A percentile compares a stretch with the other conserved stretches of the same genome.
phyloP scores from a whole-genome alignment of 352 stramenopile genomes.

The Pythium rhizo-oryzae region DNA sequence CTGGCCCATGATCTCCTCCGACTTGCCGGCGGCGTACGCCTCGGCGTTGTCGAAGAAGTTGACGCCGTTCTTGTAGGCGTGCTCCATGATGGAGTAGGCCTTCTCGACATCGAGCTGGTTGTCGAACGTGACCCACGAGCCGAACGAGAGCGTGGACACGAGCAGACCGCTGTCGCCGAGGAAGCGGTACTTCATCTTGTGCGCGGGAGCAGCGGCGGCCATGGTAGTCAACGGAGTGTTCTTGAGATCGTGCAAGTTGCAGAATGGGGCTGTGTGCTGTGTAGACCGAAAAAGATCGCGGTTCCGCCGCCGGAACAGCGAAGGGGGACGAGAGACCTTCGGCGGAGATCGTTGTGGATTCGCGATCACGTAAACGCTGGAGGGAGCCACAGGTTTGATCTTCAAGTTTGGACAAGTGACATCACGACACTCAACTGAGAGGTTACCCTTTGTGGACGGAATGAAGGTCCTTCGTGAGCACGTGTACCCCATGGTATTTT shows the following conservation, averaged over 20 bases:
- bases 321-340: background rate
- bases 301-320: background rate
- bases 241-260: background rate
- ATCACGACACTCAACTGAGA: background rate
- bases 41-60: slow-evolving; percentile 75
- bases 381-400: background rate
- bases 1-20: slow-evolving; percentile 52
- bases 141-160: slow-evolving; percentile 51
- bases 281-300: background rate
- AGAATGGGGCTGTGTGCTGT: slow-evolving; percentile 7
- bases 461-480: background rate
- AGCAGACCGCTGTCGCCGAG: slow-evolving; percentile 51
- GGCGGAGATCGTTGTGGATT: background rate
- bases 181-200: slow-evolving; percentile 54
- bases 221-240: background rate
- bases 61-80: slow-evolving; percentile 56
- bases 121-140: slow-evolving; percentile 50
- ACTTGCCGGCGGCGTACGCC: slow-evolving; percentile 44
- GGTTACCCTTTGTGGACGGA: slow-evolving; percentile 4
- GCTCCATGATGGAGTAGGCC: slow-evolving; percentile 53
- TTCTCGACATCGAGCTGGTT: slow-evolving; percentile 49
- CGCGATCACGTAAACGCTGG: slow-evolving; percentile 3
- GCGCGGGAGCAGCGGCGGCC: slow-evolving; percentile 6
- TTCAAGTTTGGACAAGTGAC: background rate
- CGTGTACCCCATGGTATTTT: background rate